Base-by-base conservation (phyloP, 2,329 filamentous ascomycete species). In the Xylaria sp. region DNA sequence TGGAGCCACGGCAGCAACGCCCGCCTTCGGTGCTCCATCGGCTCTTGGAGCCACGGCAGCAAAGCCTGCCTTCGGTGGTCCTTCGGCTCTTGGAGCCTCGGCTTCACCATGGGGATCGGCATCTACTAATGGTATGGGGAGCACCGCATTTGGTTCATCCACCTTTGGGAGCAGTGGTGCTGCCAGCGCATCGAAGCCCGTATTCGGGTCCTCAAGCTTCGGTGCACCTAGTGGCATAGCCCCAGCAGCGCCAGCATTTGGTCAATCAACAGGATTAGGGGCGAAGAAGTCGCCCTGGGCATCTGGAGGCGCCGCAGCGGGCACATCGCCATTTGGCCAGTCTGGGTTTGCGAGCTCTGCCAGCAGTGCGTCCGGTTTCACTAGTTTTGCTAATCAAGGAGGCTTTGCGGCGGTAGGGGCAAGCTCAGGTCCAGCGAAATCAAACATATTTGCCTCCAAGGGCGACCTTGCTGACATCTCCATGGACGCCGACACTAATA, bases 251-350 rank as follows among this genome's bases (percentile, higher is more conserved):
- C 75, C 79, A 51, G 70, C 77, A 3, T 85, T 86, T 68, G 83
- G 83, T 2, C 78, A 83, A 63, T 74, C 82, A 13, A 76, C 79
- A 6, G 75, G 76, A 10, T 67, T 80, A 34, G 80, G 80, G 1
- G 65, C 75, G 51, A 80, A 78, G 62, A 65, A 75, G 2, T 86
- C 84, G 4, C 82, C 81, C 9, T 87, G 84, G 84, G 77, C 76
- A 3, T 68, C 76, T 18, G 74, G 66, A 18, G 71, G 75, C 2
- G 63, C 75, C 4, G 66, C 73, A 47, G 64, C 72, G 37, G 67
- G 70, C 16, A 63, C 73, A 3, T 75, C 81, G 16, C 74, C 80
- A 1, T 86, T 87, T 70, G 83, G 83, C 1, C 82, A 85, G 67
- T 71, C 79, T 6, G 76, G 78, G 11, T 82, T 83, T 58, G 69